phyloP scores from a whole-genome alignment of 2,329 filamentous ascomycete genomes.

The Metarhizium sp. region DNA sequence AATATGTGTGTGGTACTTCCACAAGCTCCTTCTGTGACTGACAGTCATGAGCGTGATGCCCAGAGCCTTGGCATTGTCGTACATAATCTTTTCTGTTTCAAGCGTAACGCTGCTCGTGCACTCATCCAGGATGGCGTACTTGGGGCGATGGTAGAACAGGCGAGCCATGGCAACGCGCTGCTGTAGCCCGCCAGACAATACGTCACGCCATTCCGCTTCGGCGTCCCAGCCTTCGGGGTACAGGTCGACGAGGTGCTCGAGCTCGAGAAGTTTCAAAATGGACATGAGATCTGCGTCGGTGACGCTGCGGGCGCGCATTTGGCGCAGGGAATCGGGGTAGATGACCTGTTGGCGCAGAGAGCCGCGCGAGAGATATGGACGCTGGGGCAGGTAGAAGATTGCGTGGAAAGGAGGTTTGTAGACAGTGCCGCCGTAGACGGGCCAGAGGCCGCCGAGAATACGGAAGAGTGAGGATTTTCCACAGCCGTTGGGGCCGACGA shows the following conservation, averaged over 20 bases:
- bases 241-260: constrained; percentile 71
- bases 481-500: constrained; percentile 94
- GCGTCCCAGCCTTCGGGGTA: constrained; percentile 78
- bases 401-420: constrained; percentile 84
- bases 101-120: constrained; percentile 93
- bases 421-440: constrained; percentile 90
- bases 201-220: constrained; percentile 93
- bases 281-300: constrained; percentile 71
- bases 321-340: constrained; percentile 81
- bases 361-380: constrained; percentile 85
- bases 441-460: constrained; percentile 93
- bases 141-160: constrained; percentile 85
- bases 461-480: constrained; percentile 95
- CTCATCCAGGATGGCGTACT: constrained; percentile 94
- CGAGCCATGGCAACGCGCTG: constrained; percentile 95
- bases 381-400: constrained; percentile 97
- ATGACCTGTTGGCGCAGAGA: constrained; percentile 94
- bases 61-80: constrained; percentile 84
- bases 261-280: constrained; percentile 70
- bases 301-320: constrained; percentile 77
- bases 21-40: constrained; percentile 79
- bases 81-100: constrained; percentile 93
- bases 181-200: constrained; percentile 84
- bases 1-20: constrained; percentile 94
- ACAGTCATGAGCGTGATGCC: constrained; percentile 97